Base-by-base conservation (phyloP, 2,329 filamentous ascomycete species). In the Coniella lustricola region DNA sequence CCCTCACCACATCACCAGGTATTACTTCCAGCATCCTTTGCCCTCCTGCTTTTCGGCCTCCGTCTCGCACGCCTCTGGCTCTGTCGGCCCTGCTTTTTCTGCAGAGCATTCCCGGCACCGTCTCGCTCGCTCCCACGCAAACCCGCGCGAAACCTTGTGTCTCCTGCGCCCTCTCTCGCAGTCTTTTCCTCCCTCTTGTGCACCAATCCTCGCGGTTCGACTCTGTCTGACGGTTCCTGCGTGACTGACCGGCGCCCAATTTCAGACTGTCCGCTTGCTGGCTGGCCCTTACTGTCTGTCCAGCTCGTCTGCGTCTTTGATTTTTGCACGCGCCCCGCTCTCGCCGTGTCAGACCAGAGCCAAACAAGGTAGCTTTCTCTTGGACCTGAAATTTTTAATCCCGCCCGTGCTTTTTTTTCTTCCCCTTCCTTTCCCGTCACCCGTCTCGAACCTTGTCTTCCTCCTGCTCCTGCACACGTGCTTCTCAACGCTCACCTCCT, bases 1-100 rank as follows among this genome's bases (percentile, higher is more conserved):
- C n/a, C 25, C 29, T 21, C 45, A 29, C 33, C 36, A 18, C n/a
- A 22, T 25, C 36, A 31, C 16, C 44, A 34, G 45, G 40, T 36
- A 45, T 51, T 22, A 46, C 37, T 48, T 40, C 44, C 45, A 51
- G 44, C 39, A 48, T 44, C 25, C 17, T 38, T 25, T 16, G 35
- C 21, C 9, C 14, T 13, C 16, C 25, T 12, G 17, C 39, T 17
- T 17, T n/a, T 33, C 35, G 17, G 25, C 14, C 35, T 21, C 36
- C 3, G 17, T 13, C 32, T 14, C 35, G 38, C 37, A 36, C 39
- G 35, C 40, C 41, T 20, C 41, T 13, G 40, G 14, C 18, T 36
- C 31, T 44, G 36, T 33, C 49, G n/a, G 9, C 25, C 14, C 16
- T 35, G 21, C n/a, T 35, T 46, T 22, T 35, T 20, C 21, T 46